These are phyloP conservation scores for Penicillium psychrosexuale DNA, from an alignment of 2,329 filamentous ascomycete genomes.

Conservation along the genomic window DNA sequence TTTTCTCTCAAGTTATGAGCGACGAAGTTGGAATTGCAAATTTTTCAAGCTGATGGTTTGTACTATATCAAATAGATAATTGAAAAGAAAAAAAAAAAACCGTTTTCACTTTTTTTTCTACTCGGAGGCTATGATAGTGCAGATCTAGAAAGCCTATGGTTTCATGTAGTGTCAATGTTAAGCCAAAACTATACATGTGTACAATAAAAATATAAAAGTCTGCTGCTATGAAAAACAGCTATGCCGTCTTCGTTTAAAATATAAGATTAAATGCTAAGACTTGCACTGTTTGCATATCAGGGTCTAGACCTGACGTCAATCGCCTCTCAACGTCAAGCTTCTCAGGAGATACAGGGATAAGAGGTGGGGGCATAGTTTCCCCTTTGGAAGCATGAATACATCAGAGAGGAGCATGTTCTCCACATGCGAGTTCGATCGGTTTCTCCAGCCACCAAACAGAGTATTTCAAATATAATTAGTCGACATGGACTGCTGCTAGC, in stretches of 20 bases:
- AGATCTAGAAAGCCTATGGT: neutral
- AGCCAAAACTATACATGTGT: no score
- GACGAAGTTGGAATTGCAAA: slow-evolving; percentile 8
- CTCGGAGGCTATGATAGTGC: neutral
- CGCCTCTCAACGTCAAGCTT: slow-evolving; percentile 10
- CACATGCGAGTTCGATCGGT: slow-evolving; percentile 13
- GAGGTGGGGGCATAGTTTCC: slow-evolving; percentile 10
- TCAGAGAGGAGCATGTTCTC: slow-evolving; percentile 3
- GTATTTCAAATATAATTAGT: neutral
- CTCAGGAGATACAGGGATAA: slow-evolving; percentile 8
- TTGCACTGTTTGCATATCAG: slow-evolving; percentile 9
- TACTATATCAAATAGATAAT: neutral
- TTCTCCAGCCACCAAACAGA: slow-evolving; percentile 16
- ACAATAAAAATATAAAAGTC: no score
- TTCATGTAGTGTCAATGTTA: no score
- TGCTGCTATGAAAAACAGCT: no score
- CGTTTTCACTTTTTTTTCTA: neutral
- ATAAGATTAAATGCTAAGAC: neutral
- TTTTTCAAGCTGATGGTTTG: neutral
- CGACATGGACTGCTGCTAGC: slow-evolving; percentile 14
- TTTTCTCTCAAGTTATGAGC: slow-evolving; percentile 17
- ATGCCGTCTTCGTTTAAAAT: no score
- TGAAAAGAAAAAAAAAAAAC: neutral
- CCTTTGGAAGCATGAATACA: slow-evolving; percentile 7
- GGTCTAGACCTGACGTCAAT: slow-evolving; percentile 18